Base-by-base conservation (phyloP, 2,329 filamentous ascomycete species). In the Ophiostoma piceae region DNA sequence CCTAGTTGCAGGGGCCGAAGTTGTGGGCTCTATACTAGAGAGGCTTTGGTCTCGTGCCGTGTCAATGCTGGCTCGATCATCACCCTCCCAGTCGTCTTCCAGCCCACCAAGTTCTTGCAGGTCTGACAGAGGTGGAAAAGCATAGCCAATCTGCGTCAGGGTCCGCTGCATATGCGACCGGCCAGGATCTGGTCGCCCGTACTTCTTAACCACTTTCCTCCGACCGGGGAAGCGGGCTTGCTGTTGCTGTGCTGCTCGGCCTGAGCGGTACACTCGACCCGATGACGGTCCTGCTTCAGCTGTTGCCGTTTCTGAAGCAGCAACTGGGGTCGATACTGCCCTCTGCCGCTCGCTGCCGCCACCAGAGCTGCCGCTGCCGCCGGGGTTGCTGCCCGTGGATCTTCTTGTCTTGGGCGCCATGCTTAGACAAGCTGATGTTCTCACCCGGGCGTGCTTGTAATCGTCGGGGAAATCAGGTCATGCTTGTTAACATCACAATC, bases 101-200 rank as follows among this genome's bases (percentile, higher is more conserved):
- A 67, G 51, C 26, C 37, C n/a, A 6, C 69, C 71, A 64, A 68
- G 32, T 16, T 74, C 72, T 4, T 71, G 64, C 14, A 69, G 26
- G 6, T 67, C 71, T 11, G 62, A 39, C 35, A 65, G 12, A 11
- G 62, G 60, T 3, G 66, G 57, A 3, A 71, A n/a, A 26, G 74
- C 65, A 57, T 77, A 77, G 22, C 74, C 76, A 12, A 79, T 75
- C 71, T 79, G 77, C 2, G 78, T 79, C 74, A 79, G 66, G 0
- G 78, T 79, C 64, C 75, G 76, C 72, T 79, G 78, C 41, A 73
- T 74, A 29, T 76, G 70, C 4, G 72, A 67, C 19, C 67, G 71
- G 62, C 32, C 19, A 35, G 62, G 8, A 2, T 39, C 35, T 22
- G 32, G 3, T 26, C 62, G 62, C 3, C 62, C 62, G 19, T 65